Percentiles rank a stretch among this genome's conserved stretches.
phyloP scores from a whole-genome alignment of 1,284 basidiomycete species.

The Thelephora terrestris region DNA sequence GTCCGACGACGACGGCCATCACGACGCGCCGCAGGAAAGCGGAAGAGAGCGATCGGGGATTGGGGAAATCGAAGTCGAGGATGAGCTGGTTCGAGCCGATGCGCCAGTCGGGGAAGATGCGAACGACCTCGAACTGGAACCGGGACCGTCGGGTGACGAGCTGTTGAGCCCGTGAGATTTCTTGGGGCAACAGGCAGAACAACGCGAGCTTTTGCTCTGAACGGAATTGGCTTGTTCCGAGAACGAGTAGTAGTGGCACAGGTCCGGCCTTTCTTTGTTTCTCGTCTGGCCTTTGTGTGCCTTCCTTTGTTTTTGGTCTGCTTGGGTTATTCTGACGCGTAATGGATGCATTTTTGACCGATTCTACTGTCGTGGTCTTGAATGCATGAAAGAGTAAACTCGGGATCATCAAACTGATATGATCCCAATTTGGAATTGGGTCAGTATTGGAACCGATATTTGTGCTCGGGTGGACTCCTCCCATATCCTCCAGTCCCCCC shows the following conservation, averaged over 20 bases:
- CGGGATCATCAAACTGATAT: too few species aligned
- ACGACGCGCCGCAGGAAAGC: not conserved
- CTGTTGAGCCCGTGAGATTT: not conserved
- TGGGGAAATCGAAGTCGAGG: slow-evolving; percentile 1
- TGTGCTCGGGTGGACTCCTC: too few species aligned
- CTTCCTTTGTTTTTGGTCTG: too few species aligned
- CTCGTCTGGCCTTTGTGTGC: too few species aligned
- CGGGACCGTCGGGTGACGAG: not conserved
- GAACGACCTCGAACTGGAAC: not conserved
- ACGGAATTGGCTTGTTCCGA: slow-evolving; percentile 5
- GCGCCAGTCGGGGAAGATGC: not conserved
- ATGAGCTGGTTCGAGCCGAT: not conserved
- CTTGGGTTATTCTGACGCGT: too few species aligned
- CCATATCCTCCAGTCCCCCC: not conserved
- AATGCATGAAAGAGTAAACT: too few species aligned
- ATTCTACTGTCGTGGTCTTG: too few species aligned
- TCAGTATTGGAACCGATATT: too few species aligned
- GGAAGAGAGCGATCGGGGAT: not conserved
- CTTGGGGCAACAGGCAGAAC: too few species aligned
- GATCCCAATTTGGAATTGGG: too few species aligned
- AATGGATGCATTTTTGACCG: too few species aligned
- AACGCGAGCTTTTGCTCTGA: slow-evolving; percentile 1
- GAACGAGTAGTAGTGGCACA: not conserved
- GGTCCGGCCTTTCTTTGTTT: too few species aligned
- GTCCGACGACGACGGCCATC: slow-evolving; percentile 6